Evolutionary conservation across 2,329 filamentous ascomycete genomes (phyloP).

Genomic region (Fusarium phyllophilum): DNA sequence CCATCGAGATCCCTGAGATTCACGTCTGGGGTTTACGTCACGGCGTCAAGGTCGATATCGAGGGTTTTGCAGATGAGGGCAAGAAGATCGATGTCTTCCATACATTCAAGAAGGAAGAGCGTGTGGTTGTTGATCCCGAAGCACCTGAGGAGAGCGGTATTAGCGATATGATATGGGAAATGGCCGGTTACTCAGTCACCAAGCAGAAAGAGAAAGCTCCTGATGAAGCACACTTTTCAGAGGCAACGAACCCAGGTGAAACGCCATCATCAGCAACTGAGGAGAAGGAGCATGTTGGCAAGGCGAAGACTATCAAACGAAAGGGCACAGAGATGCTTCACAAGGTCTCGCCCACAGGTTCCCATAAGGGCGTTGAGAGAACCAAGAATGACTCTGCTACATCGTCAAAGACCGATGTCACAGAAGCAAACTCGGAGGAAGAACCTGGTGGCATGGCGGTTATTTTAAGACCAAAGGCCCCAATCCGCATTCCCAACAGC

Average conservation of each 20-base stretch:
- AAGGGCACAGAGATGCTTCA: slow-evolving; percentile 50
- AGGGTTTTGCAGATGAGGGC: slow-evolving; percentile 89
- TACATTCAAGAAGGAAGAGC: slow-evolving; percentile 78
- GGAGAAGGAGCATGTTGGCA: slow-evolving; percentile 19
- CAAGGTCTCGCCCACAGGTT: slow-evolving; percentile 41
- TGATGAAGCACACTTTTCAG: slow-evolving; percentile 49
- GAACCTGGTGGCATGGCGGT: slow-evolving; percentile 76
- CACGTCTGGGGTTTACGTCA: slow-evolving; percentile 89
- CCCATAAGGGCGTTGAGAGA: slow-evolving; percentile 33
- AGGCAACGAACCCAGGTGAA: slow-evolving; percentile 42
- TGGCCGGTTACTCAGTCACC: slow-evolving; percentile 55
- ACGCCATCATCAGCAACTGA: slow-evolving; percentile 3
- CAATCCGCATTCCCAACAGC: slow-evolving; percentile 78
- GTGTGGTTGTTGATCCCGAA: slow-evolving; percentile 71
- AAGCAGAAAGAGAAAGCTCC: slow-evolving; percentile 50
- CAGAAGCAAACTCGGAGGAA: slow-evolving; percentile 47
- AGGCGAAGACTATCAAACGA: slow-evolving; percentile 40
- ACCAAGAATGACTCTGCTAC: slow-evolving; percentile 35
- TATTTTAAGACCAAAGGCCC: slow-evolving; percentile 77
- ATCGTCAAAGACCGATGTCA: slow-evolving; percentile 30
- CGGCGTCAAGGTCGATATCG: slow-evolving; percentile 86
- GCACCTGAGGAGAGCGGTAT: slow-evolving; percentile 61
- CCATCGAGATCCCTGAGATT: slow-evolving; percentile 86
- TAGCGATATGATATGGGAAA: slow-evolving; percentile 63
- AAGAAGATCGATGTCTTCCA: slow-evolving; percentile 87